These are phyloP conservation scores for Phymatotrichopsis omnivora DNA, from an alignment of 2,329 filamentous ascomycete species.

Conservation along the genomic window DNA sequence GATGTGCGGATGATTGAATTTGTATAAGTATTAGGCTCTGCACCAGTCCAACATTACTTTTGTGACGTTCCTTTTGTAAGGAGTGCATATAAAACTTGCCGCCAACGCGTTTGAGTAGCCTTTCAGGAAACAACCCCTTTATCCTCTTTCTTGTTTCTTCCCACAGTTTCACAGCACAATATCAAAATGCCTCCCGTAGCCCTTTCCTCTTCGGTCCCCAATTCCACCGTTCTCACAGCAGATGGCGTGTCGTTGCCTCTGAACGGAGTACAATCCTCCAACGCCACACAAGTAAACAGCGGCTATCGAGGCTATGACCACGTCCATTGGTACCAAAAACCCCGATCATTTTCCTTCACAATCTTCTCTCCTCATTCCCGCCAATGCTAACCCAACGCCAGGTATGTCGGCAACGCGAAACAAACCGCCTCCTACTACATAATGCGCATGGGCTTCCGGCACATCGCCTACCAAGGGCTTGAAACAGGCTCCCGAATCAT, in stretches of 20 bases:
- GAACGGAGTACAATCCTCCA: constrained; percentile 35
- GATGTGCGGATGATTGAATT: too few relatives aligned
- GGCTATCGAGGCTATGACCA: constrained; percentile 46
- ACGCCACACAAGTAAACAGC: constrained; percentile 38
- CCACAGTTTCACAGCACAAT: constrained; percentile 27
- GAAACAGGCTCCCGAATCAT: constrained; percentile 76
- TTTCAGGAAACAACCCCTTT: too few relatives aligned
- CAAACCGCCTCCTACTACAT: constrained; percentile 86
- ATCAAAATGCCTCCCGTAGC: constrained; percentile 51
- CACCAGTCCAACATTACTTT: too few relatives aligned
- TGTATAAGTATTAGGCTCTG: too few relatives aligned
- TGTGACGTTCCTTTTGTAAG: too few relatives aligned
- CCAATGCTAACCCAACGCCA: constrained; percentile 2
- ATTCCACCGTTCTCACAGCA: constrained; percentile 36
- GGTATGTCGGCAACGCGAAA: constrained; percentile 77
- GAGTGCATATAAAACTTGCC: not conserved
- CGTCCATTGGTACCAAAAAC: constrained; percentile 34
- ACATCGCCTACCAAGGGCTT: constrained; percentile 73
- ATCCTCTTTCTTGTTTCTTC: constrained; percentile 9
- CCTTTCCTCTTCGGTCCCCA: constrained; percentile 42
- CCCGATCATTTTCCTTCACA: constrained; percentile 34
- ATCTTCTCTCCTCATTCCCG: not conserved
- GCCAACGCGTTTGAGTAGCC: too few relatives aligned
- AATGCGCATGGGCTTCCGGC: constrained; percentile 73
- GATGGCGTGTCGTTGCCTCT: constrained; percentile 30